These are phyloP conservation scores for Diplotaxis tenuifolia DNA, from an alignment of 345 rosid species.

Conservation along the genomic window DNA sequence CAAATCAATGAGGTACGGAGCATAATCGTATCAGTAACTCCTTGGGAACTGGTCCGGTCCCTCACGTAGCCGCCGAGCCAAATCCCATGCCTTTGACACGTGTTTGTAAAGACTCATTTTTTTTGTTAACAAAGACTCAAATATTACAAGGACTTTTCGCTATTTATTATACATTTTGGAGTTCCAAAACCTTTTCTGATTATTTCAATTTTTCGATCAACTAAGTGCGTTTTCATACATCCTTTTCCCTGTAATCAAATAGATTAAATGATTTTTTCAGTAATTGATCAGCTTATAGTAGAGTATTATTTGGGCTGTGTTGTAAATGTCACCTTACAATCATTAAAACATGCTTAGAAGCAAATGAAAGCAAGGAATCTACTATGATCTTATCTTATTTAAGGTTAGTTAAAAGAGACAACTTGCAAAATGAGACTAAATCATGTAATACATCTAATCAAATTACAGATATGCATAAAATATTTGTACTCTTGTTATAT, in stretches of 20 bases:
- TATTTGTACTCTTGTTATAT: not conserved
- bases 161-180: not conserved
- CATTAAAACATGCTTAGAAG: conserved; percentile 93
- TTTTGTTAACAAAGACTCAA: not conserved
- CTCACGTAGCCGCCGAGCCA: conserved; percentile 24
- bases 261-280: not conserved
- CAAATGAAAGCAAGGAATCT: conserved; percentile 44
- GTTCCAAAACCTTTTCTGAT: not conserved
- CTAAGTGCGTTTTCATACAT: not conserved
- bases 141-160: not conserved
- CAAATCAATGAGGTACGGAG: not conserved
- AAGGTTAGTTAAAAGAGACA: conserved; percentile 6
- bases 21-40: conserved; percentile 1
- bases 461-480: not conserved
- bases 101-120: not conserved
- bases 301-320: not conserved
- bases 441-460: not conserved
- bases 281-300: not conserved
- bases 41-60: conserved; percentile 29
- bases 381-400: not conserved
- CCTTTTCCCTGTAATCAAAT: not conserved
- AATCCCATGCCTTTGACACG: conserved; percentile 19
- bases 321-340: conserved; percentile 43
- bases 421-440: not conserved
- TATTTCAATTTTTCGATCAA: not conserved